Conservation (phyloP, 768 basidiomycete species). For the Infundibulicybe gibba region DNA sequence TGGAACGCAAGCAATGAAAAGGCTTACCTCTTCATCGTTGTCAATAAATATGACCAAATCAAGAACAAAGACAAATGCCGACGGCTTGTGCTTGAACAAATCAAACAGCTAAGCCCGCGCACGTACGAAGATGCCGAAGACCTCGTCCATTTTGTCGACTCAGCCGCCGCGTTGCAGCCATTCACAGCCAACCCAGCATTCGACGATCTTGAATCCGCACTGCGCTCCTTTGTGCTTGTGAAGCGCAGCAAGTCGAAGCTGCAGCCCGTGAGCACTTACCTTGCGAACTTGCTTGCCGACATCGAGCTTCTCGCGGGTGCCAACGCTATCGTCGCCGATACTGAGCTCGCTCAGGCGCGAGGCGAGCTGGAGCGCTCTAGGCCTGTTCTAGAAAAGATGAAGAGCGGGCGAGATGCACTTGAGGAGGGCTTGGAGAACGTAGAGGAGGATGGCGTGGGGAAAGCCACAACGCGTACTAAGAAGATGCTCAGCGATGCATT, state of each 20-base stretch:
- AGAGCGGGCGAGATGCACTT: constrained; percentile 62
- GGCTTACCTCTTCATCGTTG: constrained; percentile 96
- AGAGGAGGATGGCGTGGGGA: constrained; percentile 71
- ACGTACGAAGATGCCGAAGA: constrained; percentile 90
- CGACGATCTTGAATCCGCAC: constrained; percentile 81
- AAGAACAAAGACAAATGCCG: constrained; percentile 93
- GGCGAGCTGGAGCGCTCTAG: constrained; percentile 63
- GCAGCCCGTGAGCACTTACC: constrained; percentile 88
- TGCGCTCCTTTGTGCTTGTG: constrained; percentile 92
- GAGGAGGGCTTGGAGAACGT: constrained; percentile 76
- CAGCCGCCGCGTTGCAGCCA: constrained; percentile 68
- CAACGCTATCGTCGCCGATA: constrained; percentile 83
- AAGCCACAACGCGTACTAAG: constrained; percentile 51
- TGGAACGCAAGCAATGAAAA: constrained; percentile 93
- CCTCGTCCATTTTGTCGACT: constrained; percentile 98
- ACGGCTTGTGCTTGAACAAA: constrained; percentile 86
- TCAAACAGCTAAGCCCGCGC: constrained; percentile 86
- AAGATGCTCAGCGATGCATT: constrained; percentile 63
- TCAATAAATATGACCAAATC: constrained; percentile 97
- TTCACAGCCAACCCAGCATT: constrained; percentile 68
- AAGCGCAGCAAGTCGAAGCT: constrained; percentile 98
- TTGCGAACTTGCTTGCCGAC: constrained; percentile 86
- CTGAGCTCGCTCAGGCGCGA: constrained; percentile 70
- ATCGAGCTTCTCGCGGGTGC: constrained; percentile 82
- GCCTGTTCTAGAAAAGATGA: constrained; percentile 89